A percentile compares a stretch with the other conserved stretches of the same genome.
phyloP scores from a whole-genome alignment of 73 alveolate species.

The Tetrahymena elliotti region DNA sequence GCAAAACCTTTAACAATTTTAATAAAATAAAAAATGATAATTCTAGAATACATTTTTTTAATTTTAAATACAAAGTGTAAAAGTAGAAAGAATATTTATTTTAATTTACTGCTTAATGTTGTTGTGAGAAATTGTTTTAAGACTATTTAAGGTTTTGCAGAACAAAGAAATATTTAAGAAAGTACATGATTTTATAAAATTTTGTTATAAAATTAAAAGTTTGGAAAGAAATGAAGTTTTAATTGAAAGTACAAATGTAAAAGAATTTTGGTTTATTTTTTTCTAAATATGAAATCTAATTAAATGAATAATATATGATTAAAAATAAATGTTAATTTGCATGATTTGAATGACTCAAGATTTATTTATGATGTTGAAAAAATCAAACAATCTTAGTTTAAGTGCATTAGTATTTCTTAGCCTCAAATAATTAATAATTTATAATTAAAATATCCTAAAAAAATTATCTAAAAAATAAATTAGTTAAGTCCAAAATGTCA shows the following conservation, averaged over 20 bases:
- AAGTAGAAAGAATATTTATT: no score
- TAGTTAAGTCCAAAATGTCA: background rate
- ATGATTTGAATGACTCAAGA: background rate
- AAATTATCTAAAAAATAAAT: background rate
- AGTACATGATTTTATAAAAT: no score
- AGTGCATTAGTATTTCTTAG: background rate
- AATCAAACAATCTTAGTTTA: background rate
- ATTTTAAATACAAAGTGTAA: no score
- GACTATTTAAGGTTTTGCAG: no score
- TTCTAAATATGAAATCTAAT: background rate
- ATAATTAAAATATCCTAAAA: background rate
- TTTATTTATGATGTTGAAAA: background rate
- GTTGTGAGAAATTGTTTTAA: no score
- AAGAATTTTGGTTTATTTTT: background rate
- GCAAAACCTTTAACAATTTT: no score
- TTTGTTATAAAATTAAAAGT: no score
- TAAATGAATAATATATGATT: background rate
- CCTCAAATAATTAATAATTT: background rate
- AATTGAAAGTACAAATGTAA: background rate
- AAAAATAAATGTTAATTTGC: background rate
- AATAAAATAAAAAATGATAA: no score
- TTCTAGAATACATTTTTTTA: no score
- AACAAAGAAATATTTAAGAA: no score
- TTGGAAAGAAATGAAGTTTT: no score
- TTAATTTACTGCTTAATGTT: no score